These are phyloP conservation scores for Camelina neglecta DNA, from an alignment of 345 rosid genomes.

Conservation along the genomic window DNA sequence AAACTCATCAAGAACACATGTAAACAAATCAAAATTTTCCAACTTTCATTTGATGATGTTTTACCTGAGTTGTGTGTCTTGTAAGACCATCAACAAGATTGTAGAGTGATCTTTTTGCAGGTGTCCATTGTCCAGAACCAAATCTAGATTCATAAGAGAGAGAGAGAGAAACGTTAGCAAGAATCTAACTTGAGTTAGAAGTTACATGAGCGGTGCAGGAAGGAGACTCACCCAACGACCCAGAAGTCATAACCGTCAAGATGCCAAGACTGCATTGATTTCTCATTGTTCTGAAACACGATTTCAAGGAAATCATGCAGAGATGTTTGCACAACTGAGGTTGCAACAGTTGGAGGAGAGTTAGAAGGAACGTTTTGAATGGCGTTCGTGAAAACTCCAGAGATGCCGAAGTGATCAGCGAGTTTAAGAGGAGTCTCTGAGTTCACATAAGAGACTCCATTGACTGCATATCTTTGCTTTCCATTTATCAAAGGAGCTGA, in stretches of 20 bases:
- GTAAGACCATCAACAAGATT: slow-evolving; percentile 76
- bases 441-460: slow-evolving; percentile 73
- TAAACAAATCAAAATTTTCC: not conserved
- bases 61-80: slow-evolving; percentile 88
- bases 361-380: slow-evolving; percentile 61
- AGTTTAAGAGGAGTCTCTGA: slow-evolving; percentile 88
- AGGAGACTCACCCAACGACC: slow-evolving; percentile 78
- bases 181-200: not conserved
- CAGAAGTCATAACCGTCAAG: slow-evolving; percentile 96
- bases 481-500: slow-evolving; percentile 81
- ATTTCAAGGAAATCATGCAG: slow-evolving; percentile 78
- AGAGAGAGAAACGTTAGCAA: slow-evolving; percentile 9
- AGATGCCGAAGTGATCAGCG: slow-evolving; percentile 74
- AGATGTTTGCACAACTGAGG: slow-evolving; percentile 61
- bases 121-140: slow-evolving; percentile 79
- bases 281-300: slow-evolving; percentile 77
- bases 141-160: slow-evolving; percentile 48
- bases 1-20: not conserved
- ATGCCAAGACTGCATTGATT: slow-evolving; percentile 84
- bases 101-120: slow-evolving; percentile 60
- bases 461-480: slow-evolving; percentile 78
- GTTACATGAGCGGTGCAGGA: not conserved
- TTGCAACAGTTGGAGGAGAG: slow-evolving; percentile 57
- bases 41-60: too few species aligned
- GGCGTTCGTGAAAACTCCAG: slow-evolving; percentile 65